phyloP scores from a whole-genome alignment of 352 stramenopile species.

The Pythium insidiosum region DNA sequence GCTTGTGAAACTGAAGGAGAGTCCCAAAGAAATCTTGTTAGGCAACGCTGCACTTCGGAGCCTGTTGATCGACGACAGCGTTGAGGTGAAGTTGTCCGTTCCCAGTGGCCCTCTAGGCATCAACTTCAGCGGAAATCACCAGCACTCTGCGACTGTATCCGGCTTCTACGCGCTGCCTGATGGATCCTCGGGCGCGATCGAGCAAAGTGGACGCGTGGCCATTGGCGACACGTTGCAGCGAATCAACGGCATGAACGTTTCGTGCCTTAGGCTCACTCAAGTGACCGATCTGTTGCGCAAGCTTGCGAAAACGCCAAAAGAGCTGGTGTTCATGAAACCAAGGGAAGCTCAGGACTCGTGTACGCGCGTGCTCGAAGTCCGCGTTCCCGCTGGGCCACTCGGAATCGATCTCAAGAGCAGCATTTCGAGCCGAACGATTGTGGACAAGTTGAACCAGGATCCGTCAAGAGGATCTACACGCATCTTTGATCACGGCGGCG shows the following conservation, averaged over 20 bases:
- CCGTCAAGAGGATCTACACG: constrained; percentile 18
- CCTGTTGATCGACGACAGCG: constrained; percentile 12
- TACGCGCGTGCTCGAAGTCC: constrained; percentile 23
- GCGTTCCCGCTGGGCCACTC: constrained; percentile 31
- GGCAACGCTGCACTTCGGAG: constrained; percentile 25
- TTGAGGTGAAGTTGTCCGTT: constrained; percentile 13
- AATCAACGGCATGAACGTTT: constrained; percentile 54
- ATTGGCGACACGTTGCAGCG: constrained; percentile 27
- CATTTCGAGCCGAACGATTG: constrained; percentile 28
- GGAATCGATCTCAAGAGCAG: constrained; percentile 45
- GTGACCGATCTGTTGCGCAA: constrained; percentile 38
- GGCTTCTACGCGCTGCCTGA: constrained; percentile 31
- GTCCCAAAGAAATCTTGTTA: constrained; percentile 32
- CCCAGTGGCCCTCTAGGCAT: constrained; percentile 33
- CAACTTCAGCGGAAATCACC: constrained; percentile 30
- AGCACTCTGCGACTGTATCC: constrained; percentile 20
- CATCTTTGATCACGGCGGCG: constrained; percentile 33
- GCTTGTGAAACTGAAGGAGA: constrained; percentile 32
- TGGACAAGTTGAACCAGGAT: constrained; percentile 35
- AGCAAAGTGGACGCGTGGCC: constrained; percentile 23
- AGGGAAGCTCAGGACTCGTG: constrained; percentile 11
- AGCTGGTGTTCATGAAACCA: constrained; percentile 20
- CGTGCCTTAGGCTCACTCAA: constrained; percentile 26
- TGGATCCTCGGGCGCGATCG: constrained; percentile 19
- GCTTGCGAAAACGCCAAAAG: constrained; percentile 27